phyloP scores from a whole-genome alignment of 768 basidiomycete genomes.

The Phaeotremella skinneri region DNA sequence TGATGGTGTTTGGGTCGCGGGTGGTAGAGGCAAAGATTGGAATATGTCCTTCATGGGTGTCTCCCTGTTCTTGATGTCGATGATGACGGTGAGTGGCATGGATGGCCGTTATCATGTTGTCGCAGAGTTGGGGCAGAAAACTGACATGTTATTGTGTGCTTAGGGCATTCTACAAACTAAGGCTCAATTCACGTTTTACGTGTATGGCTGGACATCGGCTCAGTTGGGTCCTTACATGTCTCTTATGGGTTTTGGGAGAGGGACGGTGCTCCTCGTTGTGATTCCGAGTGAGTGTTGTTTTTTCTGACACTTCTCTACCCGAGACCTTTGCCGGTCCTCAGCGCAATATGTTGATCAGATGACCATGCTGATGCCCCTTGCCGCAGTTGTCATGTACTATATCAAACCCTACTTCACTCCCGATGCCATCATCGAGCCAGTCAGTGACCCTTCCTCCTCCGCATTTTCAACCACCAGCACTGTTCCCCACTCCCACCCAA shows the following conservation, averaged over 20 bases:
- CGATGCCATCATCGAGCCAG: background rate
- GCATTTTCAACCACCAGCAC: background rate
- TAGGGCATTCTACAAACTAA: constrained; percentile 45
- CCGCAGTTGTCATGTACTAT: constrained; percentile 39
- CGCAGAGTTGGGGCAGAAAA: background rate
- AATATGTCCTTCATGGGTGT: constrained; percentile 69
- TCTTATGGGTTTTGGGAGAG: constrained; percentile 30
- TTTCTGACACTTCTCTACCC: no score
- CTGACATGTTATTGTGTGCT: background rate
- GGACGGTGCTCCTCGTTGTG: constrained; percentile 37
- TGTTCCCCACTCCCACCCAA: background rate
- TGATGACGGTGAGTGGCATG: constrained; percentile 60
- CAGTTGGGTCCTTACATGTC: constrained; percentile 50
- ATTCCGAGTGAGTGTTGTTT: constrained; percentile 38
- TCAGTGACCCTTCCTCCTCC: background rate
- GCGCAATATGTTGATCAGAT: background rate
- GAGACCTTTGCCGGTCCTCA: background rate
- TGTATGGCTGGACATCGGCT: constrained; percentile 47
- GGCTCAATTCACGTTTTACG: constrained; percentile 43
- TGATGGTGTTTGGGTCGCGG: constrained; percentile 12
- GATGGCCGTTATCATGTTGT: background rate
- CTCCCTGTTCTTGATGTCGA: constrained; percentile 63
- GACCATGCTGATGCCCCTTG: background rate
- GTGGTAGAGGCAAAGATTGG: constrained; percentile 61
- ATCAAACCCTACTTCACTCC: constrained; percentile 39